Evolutionary conservation across 306 rosid genomes (phyloP).

Genomic region (Quercus glauca): DNA sequence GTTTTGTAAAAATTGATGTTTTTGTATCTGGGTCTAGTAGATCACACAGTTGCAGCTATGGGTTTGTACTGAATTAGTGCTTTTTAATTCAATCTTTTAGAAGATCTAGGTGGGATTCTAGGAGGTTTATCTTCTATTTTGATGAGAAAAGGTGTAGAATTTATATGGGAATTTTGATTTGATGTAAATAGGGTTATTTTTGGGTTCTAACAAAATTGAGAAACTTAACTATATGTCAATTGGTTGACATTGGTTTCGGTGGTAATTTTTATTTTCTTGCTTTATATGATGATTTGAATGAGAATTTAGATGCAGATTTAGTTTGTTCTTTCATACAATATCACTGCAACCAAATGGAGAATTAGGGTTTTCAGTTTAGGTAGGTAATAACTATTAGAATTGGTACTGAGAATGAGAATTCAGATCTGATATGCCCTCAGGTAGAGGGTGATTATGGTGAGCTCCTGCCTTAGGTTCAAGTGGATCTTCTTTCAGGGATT

Average conservation of each 20-base stretch:
- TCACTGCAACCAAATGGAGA: not conserved
- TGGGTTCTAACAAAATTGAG: not conserved
- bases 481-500: not conserved
- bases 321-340: not conserved
- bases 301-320: not conserved
- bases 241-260: not conserved
- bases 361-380: not conserved
- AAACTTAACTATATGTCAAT: not conserved
- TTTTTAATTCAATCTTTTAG: not conserved
- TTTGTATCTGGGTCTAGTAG: conserved; percentile 4
- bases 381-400: not conserved
- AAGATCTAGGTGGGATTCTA: conserved; percentile 11
- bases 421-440: not conserved
- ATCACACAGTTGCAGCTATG: not conserved
- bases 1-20: not conserved
- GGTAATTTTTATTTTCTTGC: not conserved
- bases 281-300: not conserved
- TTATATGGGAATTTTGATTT: not conserved
- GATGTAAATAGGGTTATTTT: not conserved
- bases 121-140: not conserved
- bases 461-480: not conserved
- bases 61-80: conserved; percentile 7
- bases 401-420: not conserved
- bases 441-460: not conserved
- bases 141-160: not conserved